A percentile compares a stretch with the other conserved stretches of the same genome.
Evolutionary conservation across 2,329 filamentous ascomycete genomes (phyloP).

Genomic region (Blastomyces percursus): DNA sequence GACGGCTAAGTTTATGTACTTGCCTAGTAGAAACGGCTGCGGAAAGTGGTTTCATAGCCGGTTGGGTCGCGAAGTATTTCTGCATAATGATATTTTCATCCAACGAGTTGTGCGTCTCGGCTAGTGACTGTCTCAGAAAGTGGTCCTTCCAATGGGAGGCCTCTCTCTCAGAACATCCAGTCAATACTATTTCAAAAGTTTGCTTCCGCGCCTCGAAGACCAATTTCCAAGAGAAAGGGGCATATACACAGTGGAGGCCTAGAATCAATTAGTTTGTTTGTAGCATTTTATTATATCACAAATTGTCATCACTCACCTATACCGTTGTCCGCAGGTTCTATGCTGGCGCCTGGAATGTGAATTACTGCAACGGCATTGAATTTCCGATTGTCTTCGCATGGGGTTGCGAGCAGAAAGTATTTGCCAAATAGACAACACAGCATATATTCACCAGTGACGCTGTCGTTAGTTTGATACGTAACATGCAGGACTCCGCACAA

Average conservation of each 20-base stretch:
- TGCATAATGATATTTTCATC: constrained; percentile 26
- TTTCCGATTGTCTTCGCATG: constrained; percentile 51
- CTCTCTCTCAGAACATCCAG: constrained; percentile 71
- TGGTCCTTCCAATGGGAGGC: constrained; percentile 67
- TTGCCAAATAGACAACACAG: constrained; percentile 74
- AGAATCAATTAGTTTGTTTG: constrained; percentile 8
- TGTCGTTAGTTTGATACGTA: constrained; percentile 62
- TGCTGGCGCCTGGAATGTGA: constrained; percentile 50
- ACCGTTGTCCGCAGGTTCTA: constrained; percentile 66
- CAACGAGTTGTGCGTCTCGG: constrained; percentile 41
- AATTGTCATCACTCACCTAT: constrained; percentile 45
- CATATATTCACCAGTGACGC: constrained; percentile 68
- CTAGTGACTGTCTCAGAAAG: constrained; percentile 45
- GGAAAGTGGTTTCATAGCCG: constrained; percentile 28
- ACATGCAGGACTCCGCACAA: constrained; percentile 76
- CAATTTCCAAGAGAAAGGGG: constrained; percentile 84
- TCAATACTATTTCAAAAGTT: constrained; percentile 75
- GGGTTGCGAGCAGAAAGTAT: constrained; percentile 63
- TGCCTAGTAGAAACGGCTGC: constrained; percentile 67
- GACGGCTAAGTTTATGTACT: constrained; percentile 42
- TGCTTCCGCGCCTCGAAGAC: constrained; percentile 67
- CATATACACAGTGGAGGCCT: constrained; percentile 81
- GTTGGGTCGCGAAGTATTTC: constrained; percentile 10
- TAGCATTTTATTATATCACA: not conserved
- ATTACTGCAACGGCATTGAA: constrained; percentile 70